phyloP scores from a whole-genome alignment of 176 grass and related monocot genomes.

The Oryza officinalis region DNA sequence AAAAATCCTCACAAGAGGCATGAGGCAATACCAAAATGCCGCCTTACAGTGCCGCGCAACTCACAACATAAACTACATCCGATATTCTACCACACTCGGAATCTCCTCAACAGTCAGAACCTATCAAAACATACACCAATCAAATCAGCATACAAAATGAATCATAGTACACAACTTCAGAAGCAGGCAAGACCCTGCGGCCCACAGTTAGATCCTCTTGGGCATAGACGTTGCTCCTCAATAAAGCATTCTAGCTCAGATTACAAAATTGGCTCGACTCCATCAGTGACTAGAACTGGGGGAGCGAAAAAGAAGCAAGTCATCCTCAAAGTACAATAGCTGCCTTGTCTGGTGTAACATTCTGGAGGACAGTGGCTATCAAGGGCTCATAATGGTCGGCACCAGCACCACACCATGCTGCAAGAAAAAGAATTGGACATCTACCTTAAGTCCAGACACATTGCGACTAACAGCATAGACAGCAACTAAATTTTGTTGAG shows the following conservation, averaged over 20 bases:
- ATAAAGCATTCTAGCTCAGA: slow-evolving; percentile 41
- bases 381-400: slow-evolving; percentile 95
- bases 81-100: slow-evolving; percentile 25
- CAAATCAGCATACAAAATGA: slow-evolving; percentile 14
- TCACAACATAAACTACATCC: slow-evolving; percentile 24
- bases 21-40: slow-evolving; percentile 44
- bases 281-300: slow-evolving; percentile 34
- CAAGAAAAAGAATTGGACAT: slow-evolving; percentile 33
- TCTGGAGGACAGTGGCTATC: slow-evolving; percentile 64
- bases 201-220: slow-evolving; percentile 40
- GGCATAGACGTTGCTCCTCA: slow-evolving; percentile 46
- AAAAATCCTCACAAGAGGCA: slow-evolving; percentile 21
- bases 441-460: background rate
- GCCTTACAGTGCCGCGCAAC: slow-evolving; percentile 20
- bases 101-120: slow-evolving; percentile 44
- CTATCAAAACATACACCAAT: slow-evolving; percentile 44
- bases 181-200: slow-evolving; percentile 49
- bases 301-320: background rate
- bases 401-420: slow-evolving; percentile 96
- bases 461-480: background rate
- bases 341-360: slow-evolving; percentile 84
- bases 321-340: slow-evolving; percentile 77
- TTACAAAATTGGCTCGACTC: slow-evolving; percentile 56
- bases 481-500: background rate
- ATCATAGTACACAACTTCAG: slow-evolving; percentile 29